Base-by-base conservation (phyloP, 495 filamentous ascomycete genomes). In the Aspergillus olivimuriae region DNA sequence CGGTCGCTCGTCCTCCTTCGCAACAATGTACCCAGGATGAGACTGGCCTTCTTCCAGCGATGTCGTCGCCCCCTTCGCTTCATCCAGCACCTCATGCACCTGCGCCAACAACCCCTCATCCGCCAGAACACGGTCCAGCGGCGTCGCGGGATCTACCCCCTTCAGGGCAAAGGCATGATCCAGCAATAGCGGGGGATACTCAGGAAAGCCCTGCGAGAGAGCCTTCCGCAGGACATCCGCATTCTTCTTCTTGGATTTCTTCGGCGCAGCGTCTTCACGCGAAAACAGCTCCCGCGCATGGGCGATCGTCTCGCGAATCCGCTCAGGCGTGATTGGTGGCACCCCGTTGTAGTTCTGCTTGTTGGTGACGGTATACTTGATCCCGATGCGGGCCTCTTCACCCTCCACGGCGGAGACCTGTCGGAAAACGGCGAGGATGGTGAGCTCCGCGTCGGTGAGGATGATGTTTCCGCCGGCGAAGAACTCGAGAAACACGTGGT, bases 391-490 rank as follows among this genome's bases (percentile, higher is more conserved):
- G 10, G 86, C 73, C 62, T 89, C 83, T 37, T 88, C 84, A 1
- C 82, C 87, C 49, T 89, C 86, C 2, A 76, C 71, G 11, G 77
- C 80, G 16, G 76, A 56, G 4, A 98, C 91, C 47, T 81, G 77
- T n/a, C 92, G 81, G 53, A 94, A 69, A 30, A 96, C 65, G 2
- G 84, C 78, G 10, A 96, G 56, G 45, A 95, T 84, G 36, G 78
- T 85, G 42, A 87, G 68, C 11, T 91, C 83, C 30, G 74, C 71
- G 56, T 96, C 87, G 2, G 89, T 94, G 39, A 98, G 70, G 39
- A 98, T 84, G 43, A 98, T 82, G 61, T 98, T 98, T 24, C 92
- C 92, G n/a, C 78, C 79, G 3, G 92, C 91, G 64, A 92, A 98
- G 66, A 98, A 98, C 64, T 98, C 92, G 30, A 98, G 68, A 58